phyloP scores from a whole-genome alignment of 108 stramenopile genomes.

The Epithemia pelagica region DNA sequence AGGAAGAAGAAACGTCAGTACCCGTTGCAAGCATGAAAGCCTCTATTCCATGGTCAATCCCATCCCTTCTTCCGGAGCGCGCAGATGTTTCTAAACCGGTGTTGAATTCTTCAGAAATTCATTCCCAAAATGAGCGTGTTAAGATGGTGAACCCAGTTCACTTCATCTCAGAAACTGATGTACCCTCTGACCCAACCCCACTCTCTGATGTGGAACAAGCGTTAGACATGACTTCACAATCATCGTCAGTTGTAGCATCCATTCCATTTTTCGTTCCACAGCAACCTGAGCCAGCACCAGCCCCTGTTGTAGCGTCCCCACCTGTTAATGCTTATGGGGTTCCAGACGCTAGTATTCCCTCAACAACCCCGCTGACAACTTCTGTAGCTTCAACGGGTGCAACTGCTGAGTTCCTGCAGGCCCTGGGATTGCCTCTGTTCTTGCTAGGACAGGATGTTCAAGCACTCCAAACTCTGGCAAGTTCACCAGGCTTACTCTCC shows the following conservation, averaged over 20 bases:
- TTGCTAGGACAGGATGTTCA: slow-evolving; percentile 72
- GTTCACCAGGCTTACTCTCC: slow-evolving; percentile 54
- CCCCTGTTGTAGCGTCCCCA: slow-evolving; percentile 13
- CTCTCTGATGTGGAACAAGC: slow-evolving; percentile 78
- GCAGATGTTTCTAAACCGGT: slow-evolving; percentile 46
- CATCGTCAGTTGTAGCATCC: slow-evolving; percentile 35
- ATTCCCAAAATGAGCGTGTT: slow-evolving; percentile 53
- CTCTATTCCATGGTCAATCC: slow-evolving; percentile 40
- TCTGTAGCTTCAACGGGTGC: slow-evolving; percentile 16
- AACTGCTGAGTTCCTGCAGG: slow-evolving; percentile 41
- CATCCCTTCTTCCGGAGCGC: slow-evolving; percentile 40
- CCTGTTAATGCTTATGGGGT: neutral
- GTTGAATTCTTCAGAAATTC: slow-evolving; percentile 56
- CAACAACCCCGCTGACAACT: neutral
- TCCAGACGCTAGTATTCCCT: neutral
- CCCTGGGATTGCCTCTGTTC: slow-evolving; percentile 54
- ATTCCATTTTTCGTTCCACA: slow-evolving; percentile 81
- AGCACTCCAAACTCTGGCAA: slow-evolving; percentile 75
- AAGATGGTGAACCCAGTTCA: slow-evolving; percentile 29
- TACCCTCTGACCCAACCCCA: slow-evolving; percentile 56
- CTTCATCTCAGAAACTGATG: slow-evolving; percentile 50
- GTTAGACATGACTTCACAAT: slow-evolving; percentile 62
- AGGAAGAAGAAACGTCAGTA: slow-evolving; percentile 39
- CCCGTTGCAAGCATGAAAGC: slow-evolving; percentile 45
- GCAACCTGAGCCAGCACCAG: slow-evolving; percentile 26